Percentiles rank a stretch among this genome's conserved stretches.
These are phyloP conservation scores for Talaromyces rugulosus DNA, from an alignment of 2,329 filamentous ascomycete genomes.

Conservation along the genomic window DNA sequence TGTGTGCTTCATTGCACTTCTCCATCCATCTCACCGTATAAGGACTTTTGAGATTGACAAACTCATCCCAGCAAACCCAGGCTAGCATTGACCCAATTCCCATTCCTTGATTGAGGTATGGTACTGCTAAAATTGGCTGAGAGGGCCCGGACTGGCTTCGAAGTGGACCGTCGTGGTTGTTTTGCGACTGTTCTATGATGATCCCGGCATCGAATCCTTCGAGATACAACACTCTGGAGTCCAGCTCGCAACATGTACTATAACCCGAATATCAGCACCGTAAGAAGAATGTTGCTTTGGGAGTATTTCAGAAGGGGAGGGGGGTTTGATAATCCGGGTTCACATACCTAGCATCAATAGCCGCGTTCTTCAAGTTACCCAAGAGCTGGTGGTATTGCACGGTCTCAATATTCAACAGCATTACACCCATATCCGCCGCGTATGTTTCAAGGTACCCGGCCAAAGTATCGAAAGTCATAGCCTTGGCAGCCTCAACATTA, in stretches of 20 bases:
- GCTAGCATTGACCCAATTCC: constrained; percentile 22
- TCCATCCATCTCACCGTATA: constrained; percentile 25
- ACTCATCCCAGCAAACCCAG: constrained; percentile 28
- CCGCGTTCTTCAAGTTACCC: constrained; percentile 7
- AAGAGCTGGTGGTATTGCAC: constrained; percentile 1
- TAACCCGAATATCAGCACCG: background rate
- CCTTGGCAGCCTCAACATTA: constrained; percentile 21
- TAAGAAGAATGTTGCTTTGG: background rate
- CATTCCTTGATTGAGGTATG: constrained; percentile 4
- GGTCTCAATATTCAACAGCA: constrained; percentile 9
- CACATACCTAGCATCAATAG: constrained; percentile 1
- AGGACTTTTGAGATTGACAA: constrained; percentile 23
- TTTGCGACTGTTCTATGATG: constrained; percentile 9
- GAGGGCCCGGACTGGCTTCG: constrained; percentile 1
- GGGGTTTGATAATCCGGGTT: background rate
- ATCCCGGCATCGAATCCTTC: constrained; percentile 10
- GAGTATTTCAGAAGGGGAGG: background rate
- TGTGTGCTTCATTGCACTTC: constrained; percentile 12
- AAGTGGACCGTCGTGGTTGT: constrained; percentile 4
- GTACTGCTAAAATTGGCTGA: constrained; percentile 6
- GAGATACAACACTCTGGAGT: constrained; percentile 8
- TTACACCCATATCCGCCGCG: constrained; percentile 9
- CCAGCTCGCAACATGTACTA: constrained; percentile 7
- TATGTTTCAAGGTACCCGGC: constrained; percentile 11
- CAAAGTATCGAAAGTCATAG: constrained; percentile 18